A percentile compares a stretch with the other conserved stretches of the same genome.
phyloP scores from a whole-genome alignment of 768 basidiomycete genomes.

The Auriscalpium microsporum region DNA sequence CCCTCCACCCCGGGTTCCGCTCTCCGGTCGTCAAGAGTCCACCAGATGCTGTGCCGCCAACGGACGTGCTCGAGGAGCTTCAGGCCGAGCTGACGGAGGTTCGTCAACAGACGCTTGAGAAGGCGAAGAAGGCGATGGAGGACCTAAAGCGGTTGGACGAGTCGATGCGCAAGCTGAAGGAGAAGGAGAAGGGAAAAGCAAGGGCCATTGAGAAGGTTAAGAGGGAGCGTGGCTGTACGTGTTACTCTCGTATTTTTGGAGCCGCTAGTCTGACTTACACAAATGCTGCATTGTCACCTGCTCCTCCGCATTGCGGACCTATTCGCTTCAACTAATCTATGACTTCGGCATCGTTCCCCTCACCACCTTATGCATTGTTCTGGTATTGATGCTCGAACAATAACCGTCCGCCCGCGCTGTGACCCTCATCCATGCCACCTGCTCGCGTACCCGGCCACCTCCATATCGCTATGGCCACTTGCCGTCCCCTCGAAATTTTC shows the following conservation, averaged over 20 bases:
- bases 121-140: slow-evolving; percentile 66
- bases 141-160: slow-evolving; percentile 70
- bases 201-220: slow-evolving; percentile 64
- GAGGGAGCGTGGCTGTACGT: slow-evolving; percentile 71
- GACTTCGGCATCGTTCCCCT: too few relatives aligned
- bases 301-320: slow-evolving; percentile 1
- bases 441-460: too few relatives aligned
- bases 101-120: slow-evolving; percentile 46
- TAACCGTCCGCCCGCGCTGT: too few relatives aligned
- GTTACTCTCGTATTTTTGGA: slow-evolving; percentile 12
- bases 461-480: too few relatives aligned
- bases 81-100: slow-evolving; percentile 51
- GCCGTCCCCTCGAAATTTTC: too few relatives aligned
- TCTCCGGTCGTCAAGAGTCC: slow-evolving; percentile 56
- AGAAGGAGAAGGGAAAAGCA: slow-evolving; percentile 66
- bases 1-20: slow-evolving; percentile 39
- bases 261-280: slow-evolving; percentile 7
- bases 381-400: too few relatives aligned
- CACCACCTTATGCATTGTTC: too few relatives aligned
- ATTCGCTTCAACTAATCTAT: neutral
- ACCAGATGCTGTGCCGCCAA: slow-evolving; percentile 58
- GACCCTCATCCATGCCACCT: too few relatives aligned
- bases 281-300: slow-evolving; percentile 10
- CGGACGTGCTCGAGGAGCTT: slow-evolving; percentile 62
- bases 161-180: slow-evolving; percentile 68